phyloP scores from a whole-genome alignment of 495 filamentous ascomycete species.

The Xylaria telfairii region DNA sequence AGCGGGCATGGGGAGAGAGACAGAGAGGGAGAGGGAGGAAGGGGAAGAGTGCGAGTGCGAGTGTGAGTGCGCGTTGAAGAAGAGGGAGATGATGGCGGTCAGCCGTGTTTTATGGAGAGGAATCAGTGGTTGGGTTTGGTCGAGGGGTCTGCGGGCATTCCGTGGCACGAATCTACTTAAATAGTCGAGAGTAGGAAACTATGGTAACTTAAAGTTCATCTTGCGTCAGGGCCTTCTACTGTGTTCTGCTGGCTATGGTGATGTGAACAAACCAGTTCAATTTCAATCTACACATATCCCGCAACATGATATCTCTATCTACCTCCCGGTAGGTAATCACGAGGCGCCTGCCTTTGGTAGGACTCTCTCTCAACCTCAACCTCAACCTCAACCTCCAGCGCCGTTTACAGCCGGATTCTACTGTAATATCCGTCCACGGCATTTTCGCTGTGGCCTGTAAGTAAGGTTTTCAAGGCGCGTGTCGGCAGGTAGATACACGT shows the following conservation, averaged over 20 bases:
- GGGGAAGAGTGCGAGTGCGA: too few relatives aligned
- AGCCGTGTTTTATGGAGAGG: conserved; percentile 9
- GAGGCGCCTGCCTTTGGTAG: too few relatives aligned
- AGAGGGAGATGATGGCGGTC: conserved; percentile 8
- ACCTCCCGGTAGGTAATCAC: too few relatives aligned
- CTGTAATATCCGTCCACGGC: not conserved
- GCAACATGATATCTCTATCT: too few relatives aligned
- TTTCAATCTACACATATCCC: too few relatives aligned
- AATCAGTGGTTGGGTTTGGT: conserved; percentile 4
- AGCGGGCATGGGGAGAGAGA: not conserved
- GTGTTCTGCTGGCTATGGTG: too few relatives aligned
- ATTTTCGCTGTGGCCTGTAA: not conserved
- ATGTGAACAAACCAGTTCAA: too few relatives aligned
- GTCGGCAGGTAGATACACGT: not conserved
- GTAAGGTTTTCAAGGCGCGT: not conserved
- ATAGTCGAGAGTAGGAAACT: not conserved
- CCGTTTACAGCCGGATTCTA: not conserved
- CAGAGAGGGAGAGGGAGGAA: not conserved
- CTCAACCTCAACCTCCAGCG: not conserved
- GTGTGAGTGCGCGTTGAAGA: conserved; percentile 16
- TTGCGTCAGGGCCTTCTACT: too few relatives aligned
- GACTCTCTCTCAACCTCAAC: too few relatives aligned
- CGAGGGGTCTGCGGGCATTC: conserved; percentile 13
- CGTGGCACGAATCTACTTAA: not conserved
- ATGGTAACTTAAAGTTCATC: too few relatives aligned